Evolutionary conservation across 192 early-diverging fungal genomes (phyloP).

Genomic region (Spizellomyces sp.): DNA sequence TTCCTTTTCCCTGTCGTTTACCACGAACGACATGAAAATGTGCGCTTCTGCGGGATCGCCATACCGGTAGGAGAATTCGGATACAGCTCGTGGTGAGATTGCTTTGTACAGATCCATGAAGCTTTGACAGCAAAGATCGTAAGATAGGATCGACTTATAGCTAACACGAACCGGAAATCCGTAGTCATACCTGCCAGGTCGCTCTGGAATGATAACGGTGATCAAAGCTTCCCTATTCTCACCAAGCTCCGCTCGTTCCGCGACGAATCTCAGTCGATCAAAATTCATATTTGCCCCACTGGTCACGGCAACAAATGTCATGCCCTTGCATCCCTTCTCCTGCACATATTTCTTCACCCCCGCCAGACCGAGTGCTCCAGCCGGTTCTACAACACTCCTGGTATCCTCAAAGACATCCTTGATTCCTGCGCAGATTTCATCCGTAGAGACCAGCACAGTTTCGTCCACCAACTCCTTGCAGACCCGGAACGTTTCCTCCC

Average conservation of each 20-base stretch:
- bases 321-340: conserved; percentile 45
- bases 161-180: background rate
- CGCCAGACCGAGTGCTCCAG: conserved; percentile 87
- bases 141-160: no score
- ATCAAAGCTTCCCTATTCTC: conserved; percentile 91
- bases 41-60: conserved; percentile 74
- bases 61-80: conserved; percentile 92
- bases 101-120: conserved; percentile 74
- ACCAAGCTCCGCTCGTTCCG: conserved; percentile 93
- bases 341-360: conserved; percentile 84
- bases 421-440: conserved; percentile 88
- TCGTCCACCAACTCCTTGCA: conserved; percentile 83
- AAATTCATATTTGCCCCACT: conserved; percentile 99
- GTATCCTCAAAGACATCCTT: conserved; percentile 78
- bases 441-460: conserved; percentile 87
- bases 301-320: conserved; percentile 75
- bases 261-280: conserved; percentile 95
- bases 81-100: conserved; percentile 84
- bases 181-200: conserved; percentile 66
- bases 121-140: conserved; percentile 33
- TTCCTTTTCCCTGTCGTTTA: conserved; percentile 71
- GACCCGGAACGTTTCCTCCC: conserved; percentile 85
- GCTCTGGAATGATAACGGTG: conserved; percentile 90
- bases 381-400: conserved; percentile 93
- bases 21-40: conserved; percentile 89